A percentile compares a stretch with the other conserved stretches of the same genome.
Evolutionary conservation across 2,329 filamentous ascomycete species (phyloP).

Genomic region (Balansia obtecta): DNA sequence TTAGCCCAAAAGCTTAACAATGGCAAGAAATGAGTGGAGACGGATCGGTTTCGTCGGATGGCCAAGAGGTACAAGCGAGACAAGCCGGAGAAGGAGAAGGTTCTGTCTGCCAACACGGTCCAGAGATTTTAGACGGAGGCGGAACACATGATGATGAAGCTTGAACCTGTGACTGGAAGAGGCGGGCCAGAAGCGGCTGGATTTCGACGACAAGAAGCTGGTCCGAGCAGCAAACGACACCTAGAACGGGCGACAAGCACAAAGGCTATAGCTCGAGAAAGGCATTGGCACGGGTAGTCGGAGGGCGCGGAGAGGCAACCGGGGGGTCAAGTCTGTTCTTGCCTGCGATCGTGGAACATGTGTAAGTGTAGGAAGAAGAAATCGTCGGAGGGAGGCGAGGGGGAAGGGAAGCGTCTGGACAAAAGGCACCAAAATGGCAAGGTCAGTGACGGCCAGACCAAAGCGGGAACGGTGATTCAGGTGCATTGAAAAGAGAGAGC

Average conservation of each 20-base stretch:
- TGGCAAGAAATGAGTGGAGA: conserved; percentile 4
- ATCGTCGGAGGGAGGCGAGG: background rate
- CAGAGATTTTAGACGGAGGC: background rate
- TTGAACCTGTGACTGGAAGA: background rate
- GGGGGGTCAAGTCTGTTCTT: background rate
- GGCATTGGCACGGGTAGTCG: conserved; percentile 3
- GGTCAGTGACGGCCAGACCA: background rate
- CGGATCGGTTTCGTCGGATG: conserved; percentile 6
- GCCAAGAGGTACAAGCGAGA: conserved; percentile 2
- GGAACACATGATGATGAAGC: background rate
- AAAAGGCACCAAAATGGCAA: background rate
- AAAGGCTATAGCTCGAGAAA: conserved; percentile 4
- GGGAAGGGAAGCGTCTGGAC: background rate
- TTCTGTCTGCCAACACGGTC: background rate
- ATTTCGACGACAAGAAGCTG: background rate
- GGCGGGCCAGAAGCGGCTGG: background rate
- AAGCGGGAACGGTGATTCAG: conserved; percentile 5
- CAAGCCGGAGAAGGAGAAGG: background rate
- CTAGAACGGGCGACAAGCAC: conserved; percentile 1
- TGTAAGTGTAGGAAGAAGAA: conserved; percentile 2
- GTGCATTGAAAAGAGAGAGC: background rate
- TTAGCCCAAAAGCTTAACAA: conserved; percentile 1
- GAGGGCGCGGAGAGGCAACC: background rate
- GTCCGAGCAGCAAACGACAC: background rate
- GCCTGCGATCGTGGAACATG: background rate